Evolutionary conservation across 495 filamentous ascomycete species (phyloP).

Genomic region (Aspergillus ostianus): DNA sequence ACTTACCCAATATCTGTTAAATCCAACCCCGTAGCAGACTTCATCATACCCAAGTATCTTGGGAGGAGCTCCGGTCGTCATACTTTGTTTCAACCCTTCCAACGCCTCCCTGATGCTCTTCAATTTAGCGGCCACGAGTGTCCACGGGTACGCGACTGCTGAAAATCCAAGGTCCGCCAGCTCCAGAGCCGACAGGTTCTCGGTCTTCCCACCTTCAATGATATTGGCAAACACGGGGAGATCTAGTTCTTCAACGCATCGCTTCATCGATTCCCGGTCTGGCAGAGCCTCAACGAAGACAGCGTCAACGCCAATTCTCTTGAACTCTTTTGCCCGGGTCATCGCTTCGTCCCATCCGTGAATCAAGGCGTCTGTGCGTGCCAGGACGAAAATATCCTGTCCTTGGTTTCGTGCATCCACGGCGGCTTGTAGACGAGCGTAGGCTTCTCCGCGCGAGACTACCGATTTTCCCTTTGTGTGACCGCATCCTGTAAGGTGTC

Average conservation of each 20-base stretch:
- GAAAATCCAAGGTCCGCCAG: conserved; percentile 37
- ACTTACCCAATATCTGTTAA: conserved; percentile 42
- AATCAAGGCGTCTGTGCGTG: conserved; percentile 39
- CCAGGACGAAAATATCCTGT: conserved; percentile 42
- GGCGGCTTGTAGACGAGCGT: conserved; percentile 39
- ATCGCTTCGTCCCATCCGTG: conserved; percentile 40
- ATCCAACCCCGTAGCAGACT: conserved; percentile 41
- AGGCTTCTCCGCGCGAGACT: conserved; percentile 41
- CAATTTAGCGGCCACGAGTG: conserved; percentile 38
- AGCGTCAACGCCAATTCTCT: conserved; percentile 35
- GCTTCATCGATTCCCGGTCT: conserved; percentile 37
- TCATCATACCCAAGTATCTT: conserved; percentile 36
- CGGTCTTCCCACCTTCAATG: conserved; percentile 43
- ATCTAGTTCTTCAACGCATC: conserved; percentile 31
- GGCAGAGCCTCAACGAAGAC: conserved; percentile 46
- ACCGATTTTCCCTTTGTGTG: conserved; percentile 46
- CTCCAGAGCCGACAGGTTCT: conserved; percentile 39
- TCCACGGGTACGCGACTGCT: conserved; percentile 44
- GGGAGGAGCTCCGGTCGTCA: conserved; percentile 29
- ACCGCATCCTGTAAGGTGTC: conserved; percentile 33
- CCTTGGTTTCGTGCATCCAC: conserved; percentile 40
- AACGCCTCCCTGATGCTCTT: conserved; percentile 37
- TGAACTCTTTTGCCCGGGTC: conserved; percentile 36
- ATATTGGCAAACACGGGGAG: conserved; percentile 43
- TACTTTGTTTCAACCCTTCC: conserved; percentile 36